phyloP scores from a whole-genome alignment of 306 rosid genomes.

The Rosa chinensis region DNA sequence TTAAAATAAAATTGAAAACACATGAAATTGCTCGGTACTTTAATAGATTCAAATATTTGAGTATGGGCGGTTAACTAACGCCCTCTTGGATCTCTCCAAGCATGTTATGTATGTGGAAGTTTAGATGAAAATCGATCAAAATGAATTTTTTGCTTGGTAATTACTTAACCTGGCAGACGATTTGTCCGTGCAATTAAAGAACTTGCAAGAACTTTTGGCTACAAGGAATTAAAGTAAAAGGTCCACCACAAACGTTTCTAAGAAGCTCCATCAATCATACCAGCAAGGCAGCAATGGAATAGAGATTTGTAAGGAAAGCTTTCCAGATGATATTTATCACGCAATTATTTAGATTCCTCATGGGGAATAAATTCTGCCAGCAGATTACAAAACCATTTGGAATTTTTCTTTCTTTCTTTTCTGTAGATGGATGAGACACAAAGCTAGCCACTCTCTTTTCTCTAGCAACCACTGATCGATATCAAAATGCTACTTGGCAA shows the following conservation, averaged over 20 bases:
- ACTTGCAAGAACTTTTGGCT: neutral
- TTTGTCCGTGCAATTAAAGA: no score
- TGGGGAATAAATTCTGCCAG: constrained; percentile 57
- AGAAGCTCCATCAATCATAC: constrained; percentile 7
- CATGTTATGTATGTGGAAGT: no score
- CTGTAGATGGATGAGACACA: constrained; percentile 42
- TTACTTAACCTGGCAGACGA: no score
- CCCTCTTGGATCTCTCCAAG: no score
- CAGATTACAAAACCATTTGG: constrained; percentile 33
- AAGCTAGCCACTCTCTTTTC: constrained; percentile 48
- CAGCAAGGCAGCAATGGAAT: constrained; percentile 19
- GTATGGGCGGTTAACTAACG: no score
- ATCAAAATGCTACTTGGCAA: constrained; percentile 31
- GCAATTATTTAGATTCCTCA: constrained; percentile 42
- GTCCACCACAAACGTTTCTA: constrained; percentile 3
- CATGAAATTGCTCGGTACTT: no score
- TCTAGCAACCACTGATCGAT: constrained; percentile 22
- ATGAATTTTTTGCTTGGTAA: no score
- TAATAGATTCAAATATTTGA: no score
- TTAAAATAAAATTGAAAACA: no score
- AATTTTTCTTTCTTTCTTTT: constrained; percentile 42
- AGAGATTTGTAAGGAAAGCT: constrained; percentile 24
- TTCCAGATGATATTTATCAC: constrained; percentile 32
- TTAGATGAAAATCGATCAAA: no score
- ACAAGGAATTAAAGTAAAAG: neutral